phyloP scores from a whole-genome alignment of 352 stramenopile genomes.

The Phytophthora tubulina region DNA sequence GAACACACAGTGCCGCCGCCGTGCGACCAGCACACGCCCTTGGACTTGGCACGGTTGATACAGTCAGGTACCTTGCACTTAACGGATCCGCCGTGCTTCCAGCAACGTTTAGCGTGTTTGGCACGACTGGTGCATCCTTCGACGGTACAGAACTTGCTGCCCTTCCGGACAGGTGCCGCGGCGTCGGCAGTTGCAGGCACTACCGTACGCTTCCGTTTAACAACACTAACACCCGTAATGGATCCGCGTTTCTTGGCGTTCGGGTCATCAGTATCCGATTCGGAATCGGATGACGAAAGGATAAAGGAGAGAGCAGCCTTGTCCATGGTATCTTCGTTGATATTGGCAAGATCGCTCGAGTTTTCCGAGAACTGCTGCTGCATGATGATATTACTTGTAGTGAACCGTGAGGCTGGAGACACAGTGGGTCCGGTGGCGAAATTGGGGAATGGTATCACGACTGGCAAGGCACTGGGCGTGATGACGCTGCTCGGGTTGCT shows the following conservation, averaged over 20 bases:
- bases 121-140: conserved; percentile 53
- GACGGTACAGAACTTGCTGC: conserved; percentile 62
- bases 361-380: conserved; percentile 30
- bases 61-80: conserved; percentile 68
- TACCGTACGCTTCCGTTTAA: conserved; percentile 28
- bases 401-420: conserved; percentile 26
- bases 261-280: conserved; percentile 31
- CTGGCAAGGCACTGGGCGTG: conserved; percentile 23
- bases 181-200: conserved; percentile 5
- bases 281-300: conserved; percentile 43
- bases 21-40: conserved; percentile 69
- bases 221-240: conserved; percentile 5
- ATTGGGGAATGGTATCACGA: conserved; percentile 33
- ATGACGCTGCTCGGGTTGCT: conserved; percentile 29
- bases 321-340: conserved; percentile 25
- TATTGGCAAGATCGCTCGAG: conserved; percentile 7
- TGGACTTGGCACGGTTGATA: conserved; percentile 69
- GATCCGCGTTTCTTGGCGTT: conserved; percentile 1
- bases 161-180: conserved; percentile 33
- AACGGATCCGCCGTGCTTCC: conserved; percentile 63
- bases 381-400: conserved; percentile 18
- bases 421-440: conserved; percentile 25
- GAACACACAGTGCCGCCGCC: conserved; percentile 60
- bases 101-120: conserved; percentile 66
- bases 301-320: conserved; percentile 48